Conservation (phyloP, 2,329 filamentous ascomycete genomes). For the Fusarium falciforme region DNA sequence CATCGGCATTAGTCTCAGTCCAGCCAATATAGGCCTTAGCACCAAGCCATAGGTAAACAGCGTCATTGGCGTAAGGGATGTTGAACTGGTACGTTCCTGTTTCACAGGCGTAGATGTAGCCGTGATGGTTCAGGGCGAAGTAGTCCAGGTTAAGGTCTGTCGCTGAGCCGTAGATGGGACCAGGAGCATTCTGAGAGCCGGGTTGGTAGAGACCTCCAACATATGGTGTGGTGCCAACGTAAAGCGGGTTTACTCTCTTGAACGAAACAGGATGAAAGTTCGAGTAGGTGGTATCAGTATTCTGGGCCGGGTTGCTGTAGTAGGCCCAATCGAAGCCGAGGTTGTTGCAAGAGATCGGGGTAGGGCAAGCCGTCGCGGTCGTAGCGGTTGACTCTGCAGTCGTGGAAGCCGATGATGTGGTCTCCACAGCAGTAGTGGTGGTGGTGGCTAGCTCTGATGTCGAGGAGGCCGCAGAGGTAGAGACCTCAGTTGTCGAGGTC, state of each 20-base stretch:
- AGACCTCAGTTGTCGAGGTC: not conserved
- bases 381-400: not conserved
- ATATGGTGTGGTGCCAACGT: not conserved
- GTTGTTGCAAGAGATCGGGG: not conserved
- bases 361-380: not conserved
- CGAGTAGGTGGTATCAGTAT: not conserved
- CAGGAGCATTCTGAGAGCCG: not conserved
- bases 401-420: not conserved
- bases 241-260: not conserved
- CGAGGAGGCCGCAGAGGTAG: not conserved
- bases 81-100: not conserved
- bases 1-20: not conserved
- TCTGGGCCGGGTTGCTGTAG: not conserved
- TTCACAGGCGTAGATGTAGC: not conserved
- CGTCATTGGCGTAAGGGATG: not conserved
- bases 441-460: not conserved
- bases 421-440: not conserved
- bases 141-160: not conserved
- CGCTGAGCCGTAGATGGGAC: not conserved
- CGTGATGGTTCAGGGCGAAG: not conserved
- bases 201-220: not conserved
- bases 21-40: not conserved
- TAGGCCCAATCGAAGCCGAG: conserved; percentile 4
- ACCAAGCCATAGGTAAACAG: not conserved
- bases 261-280: not conserved